These are phyloP conservation scores for Cornus kousa DNA, from an alignment of 148 eudicot species.

Conservation along the genomic window DNA sequence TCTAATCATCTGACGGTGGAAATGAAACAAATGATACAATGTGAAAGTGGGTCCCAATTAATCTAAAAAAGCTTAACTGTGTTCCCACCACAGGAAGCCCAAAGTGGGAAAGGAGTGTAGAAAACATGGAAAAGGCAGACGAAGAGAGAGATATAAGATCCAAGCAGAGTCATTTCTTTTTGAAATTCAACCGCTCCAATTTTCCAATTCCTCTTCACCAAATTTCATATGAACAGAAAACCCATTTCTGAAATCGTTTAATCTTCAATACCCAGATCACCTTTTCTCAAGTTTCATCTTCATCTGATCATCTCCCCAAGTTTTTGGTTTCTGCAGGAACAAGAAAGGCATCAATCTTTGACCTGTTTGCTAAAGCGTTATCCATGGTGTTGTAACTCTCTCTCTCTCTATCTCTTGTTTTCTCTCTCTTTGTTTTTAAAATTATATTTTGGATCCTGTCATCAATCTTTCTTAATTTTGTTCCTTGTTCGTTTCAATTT, in stretches of 20 bases:
- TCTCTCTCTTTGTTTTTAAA: not conserved
- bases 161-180: slow-evolving; percentile 6
- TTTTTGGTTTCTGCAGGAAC: not conserved
- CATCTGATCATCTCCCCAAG: not conserved
- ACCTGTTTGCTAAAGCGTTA: not conserved
- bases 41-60: not conserved
- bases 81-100: not conserved
- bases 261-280: slow-evolving; percentile 22
- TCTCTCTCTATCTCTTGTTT: no score
- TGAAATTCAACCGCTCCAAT: slow-evolving; percentile 27
- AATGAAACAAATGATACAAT: not conserved
- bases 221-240: slow-evolving; percentile 10
- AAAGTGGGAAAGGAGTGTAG: not conserved
- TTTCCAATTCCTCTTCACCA: slow-evolving; percentile 16
- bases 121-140: slow-evolving; percentile 1
- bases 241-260: slow-evolving; percentile 19
- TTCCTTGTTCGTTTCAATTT: not conserved
- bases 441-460: no score
- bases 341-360: not conserved
- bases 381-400: not conserved
- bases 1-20: not conserved
- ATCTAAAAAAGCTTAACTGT: not conserved
- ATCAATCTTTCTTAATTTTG: not conserved
- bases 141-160: not conserved
- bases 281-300: not conserved